phyloP scores from a whole-genome alignment of 2,329 filamentous ascomycete genomes.

The Cytospora piceicola region DNA sequence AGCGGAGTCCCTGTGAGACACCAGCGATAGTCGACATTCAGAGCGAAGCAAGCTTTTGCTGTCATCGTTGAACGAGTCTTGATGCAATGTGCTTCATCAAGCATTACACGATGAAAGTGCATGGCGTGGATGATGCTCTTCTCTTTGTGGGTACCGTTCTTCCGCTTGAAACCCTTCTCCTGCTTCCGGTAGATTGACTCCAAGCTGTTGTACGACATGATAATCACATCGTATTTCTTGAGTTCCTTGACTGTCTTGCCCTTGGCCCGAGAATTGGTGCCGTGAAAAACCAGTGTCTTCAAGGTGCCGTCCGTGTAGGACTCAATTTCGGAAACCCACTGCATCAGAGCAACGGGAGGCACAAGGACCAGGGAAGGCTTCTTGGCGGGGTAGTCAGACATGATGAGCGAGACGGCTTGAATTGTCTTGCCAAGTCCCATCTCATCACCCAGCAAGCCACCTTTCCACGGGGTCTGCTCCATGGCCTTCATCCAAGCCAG shows the following conservation, averaged over 20 bases:
- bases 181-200: constrained; percentile 94
- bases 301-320: constrained; percentile 85
- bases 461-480: constrained; percentile 83
- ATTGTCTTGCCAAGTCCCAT: constrained; percentile 99
- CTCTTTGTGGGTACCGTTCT: constrained; percentile 80
- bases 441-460: constrained; percentile 91
- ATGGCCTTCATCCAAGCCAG: constrained; percentile 93
- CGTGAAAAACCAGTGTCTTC: constrained; percentile 89
- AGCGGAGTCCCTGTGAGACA: constrained; percentile 93
- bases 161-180: constrained; percentile 84
- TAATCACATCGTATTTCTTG: constrained; percentile 86
- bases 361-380: constrained; percentile 85
- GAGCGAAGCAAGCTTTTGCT: constrained; percentile 90
- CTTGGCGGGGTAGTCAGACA: constrained; percentile 91
- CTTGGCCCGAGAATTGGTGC: constrained; percentile 83
- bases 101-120: constrained; percentile 85
- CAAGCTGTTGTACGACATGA: constrained; percentile 93
- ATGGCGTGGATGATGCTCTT: constrained; percentile 80
- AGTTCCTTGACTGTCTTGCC: constrained; percentile 74
- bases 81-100: constrained; percentile 88
- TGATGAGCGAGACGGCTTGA: constrained; percentile 94
- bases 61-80: constrained; percentile 88
- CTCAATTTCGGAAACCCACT: constrained; percentile 85
- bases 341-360: constrained; percentile 91
- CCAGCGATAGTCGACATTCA: constrained; percentile 90